These are phyloP conservation scores for Boletus sp. DNA, from an alignment of 768 basidiomycete genomes.

Conservation along the genomic window DNA sequence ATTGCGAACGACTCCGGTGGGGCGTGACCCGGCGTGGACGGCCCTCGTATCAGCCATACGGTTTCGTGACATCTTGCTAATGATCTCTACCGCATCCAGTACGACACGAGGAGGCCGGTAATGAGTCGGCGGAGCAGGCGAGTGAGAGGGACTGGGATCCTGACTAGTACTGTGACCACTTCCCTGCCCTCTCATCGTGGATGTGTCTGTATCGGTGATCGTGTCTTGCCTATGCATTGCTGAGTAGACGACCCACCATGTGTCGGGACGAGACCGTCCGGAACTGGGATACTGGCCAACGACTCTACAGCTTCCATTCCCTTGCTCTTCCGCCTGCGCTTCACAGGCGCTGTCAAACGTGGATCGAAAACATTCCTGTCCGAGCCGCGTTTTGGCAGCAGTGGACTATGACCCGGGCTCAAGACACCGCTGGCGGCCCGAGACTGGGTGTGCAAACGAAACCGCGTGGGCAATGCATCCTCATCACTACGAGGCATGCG, in stretches of 20 bases:
- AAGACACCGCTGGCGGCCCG: no score
- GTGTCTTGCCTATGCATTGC: not conserved
- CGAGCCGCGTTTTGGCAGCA: not conserved
- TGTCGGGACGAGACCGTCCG: not conserved
- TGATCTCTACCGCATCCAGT: conserved; percentile 22
- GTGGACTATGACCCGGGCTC: not conserved
- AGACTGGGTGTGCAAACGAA: not conserved
- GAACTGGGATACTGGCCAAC: not conserved
- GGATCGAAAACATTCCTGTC: not conserved
- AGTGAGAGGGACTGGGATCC: not conserved
- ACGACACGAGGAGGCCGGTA: conserved; percentile 4
- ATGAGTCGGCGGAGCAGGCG: not conserved
- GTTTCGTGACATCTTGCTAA: no score
- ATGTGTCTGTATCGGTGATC: not conserved
- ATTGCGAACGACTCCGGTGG: not conserved
- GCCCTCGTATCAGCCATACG: no score
- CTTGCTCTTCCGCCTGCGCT: not conserved
- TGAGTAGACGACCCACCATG: not conserved
- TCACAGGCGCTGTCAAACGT: not conserved
- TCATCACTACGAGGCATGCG: not conserved
- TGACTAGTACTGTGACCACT: not conserved
- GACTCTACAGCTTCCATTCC: not conserved
- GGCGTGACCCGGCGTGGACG: not conserved
- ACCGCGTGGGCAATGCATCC: conserved; percentile 13
- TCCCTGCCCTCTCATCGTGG: not conserved